Evolutionary conservation across 108 stramenopile genomes (phyloP), one percentile per base, ranked within the genome.

Genomic region (Bacterosira constricta): DNA sequence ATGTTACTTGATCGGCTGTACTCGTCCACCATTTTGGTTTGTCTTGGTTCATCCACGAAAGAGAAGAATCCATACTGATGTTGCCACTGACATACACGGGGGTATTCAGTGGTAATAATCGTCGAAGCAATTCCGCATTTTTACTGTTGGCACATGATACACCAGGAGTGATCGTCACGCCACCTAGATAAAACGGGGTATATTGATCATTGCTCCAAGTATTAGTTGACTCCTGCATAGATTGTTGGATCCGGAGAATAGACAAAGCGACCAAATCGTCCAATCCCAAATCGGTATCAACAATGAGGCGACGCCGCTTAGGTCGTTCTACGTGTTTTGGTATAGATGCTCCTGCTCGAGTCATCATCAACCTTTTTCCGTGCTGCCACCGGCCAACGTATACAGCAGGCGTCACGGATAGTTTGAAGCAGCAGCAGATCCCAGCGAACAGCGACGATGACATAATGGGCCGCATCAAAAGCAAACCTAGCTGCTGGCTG

Each of bases 211-310:
- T n/a, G n/a, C n/a, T n/a, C n/a, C n/a, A n/a, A n/a, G n/a, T n/a
- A n/a, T n/a, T n/a, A n/a, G n/a, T n/a, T n/a, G n/a, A n/a, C n/a
- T n/a, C n/a, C n/a, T n/a, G n/a, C n/a, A n/a, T n/a, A n/a, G n/a
- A n/a, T 49, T 75, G 74, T 58, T 67, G 64, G 0, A 75, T 30
- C 2, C 74, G 74, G 20, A 75, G 74, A 31, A 75, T 67, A 7
- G 74, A 65, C 36, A 75, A 50, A 29, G 74, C 74, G 6, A 75
- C 74, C 35, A 75, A 44, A 54, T 75, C 74, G 37, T 75, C 74
- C 30, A 66, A 57, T n/a, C 74, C 74, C 17, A 75, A 35, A 52
- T 75, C 74, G 6, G 74, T 75, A 61, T 75, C 74, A 17, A 75
- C 73, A 44, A 73, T 63, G 31, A 75, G 64, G 13, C 45, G 65